Evolutionary conservation across 2,329 filamentous ascomycete species (phyloP), one percentile per base, ranked within the genome.

Genomic region (Aspergillus quadricinctus): DNA sequence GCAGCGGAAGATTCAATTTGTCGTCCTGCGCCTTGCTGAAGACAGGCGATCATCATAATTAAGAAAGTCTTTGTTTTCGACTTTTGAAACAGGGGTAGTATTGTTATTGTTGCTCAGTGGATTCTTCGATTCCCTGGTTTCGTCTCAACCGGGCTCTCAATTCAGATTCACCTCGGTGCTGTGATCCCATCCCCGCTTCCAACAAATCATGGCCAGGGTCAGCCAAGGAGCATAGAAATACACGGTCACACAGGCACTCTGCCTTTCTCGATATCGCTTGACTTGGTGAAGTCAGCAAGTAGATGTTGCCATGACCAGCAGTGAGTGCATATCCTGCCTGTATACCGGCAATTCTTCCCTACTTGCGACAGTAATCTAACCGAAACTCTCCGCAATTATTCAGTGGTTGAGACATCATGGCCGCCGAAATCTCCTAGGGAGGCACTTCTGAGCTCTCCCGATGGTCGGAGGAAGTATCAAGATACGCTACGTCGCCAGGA

Each of bases 381-480:
- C 59, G 48, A 62, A 46, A 49, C 25, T 9, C 31, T 55, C 48
- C 48, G 56, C 29, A 31, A 49, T 53, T 48, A 10, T 23, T 10
- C 56, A 75, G 68, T 79, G 77, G 64, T 74, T 37, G 73, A 78
- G 63, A 74, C 71, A 60, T 76, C 74, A 66, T 88, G 85, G 85
- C 85, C 85, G 55, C 85, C 85, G 19, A 78, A 81, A 65, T 87
- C 84, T 21, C 83, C 85, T 17, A 79, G 81, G 64, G 82, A 86
- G 60, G 85, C 84, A 23, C 76, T 87, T 17, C 74, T 87, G 56
- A 84, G 81, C 69, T 87, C 92, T 3, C 93, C 93, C 1, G 85
- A 87, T 62, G 93, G 92, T 53, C 88, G 92, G 66, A 85, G 88
- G 70, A 87, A 86, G 70, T 85, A 90, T 67, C 83, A 88, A 70